phyloP scores from a whole-genome alignment of 371 early-diverging fungal genomes.

The Apophysomyces sp. region DNA sequence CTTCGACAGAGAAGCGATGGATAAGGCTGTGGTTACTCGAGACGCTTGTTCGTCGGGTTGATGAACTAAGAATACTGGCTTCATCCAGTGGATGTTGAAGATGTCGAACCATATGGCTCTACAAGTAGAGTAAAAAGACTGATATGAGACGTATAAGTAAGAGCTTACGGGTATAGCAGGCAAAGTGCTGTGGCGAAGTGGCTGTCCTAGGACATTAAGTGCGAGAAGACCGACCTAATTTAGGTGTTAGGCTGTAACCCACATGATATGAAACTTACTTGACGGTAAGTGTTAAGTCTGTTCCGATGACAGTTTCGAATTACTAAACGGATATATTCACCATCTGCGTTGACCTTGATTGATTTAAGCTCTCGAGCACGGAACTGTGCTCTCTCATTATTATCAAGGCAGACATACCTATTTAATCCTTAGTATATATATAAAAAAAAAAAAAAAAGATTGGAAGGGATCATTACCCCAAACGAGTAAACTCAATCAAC shows the following conservation, averaged over 20 bases:
- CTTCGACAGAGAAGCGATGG: slow-evolving; percentile 29
- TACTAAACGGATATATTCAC: slow-evolving; percentile 70
- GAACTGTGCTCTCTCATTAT: slow-evolving; percentile 44
- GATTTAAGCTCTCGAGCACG: slow-evolving; percentile 72
- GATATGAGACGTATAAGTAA: neutral
- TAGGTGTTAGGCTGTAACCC: neutral
- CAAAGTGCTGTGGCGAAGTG: slow-evolving; percentile 10
- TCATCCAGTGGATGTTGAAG: slow-evolving; percentile 29
- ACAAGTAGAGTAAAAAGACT: neutral
- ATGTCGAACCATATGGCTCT: slow-evolving; percentile 28
- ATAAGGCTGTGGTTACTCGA: slow-evolving; percentile 37
- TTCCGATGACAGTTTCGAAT: slow-evolving; percentile 73
- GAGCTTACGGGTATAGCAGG: slow-evolving; percentile 19
- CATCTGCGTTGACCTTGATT: slow-evolving; percentile 70
- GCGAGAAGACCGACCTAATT: slow-evolving; percentile 24
- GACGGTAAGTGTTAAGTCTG: slow-evolving; percentile 72
- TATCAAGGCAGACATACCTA: slow-evolving; percentile 48
- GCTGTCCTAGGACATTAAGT: slow-evolving; percentile 22
- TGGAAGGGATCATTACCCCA: slow-evolving; percentile 8
- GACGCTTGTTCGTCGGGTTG: slow-evolving; percentile 45
- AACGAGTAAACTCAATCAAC: slow-evolving; percentile 13
- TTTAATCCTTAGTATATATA: neutral
- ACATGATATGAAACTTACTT: slow-evolving; percentile 41
- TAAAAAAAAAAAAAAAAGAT: too few species aligned
- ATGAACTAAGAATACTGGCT: slow-evolving; percentile 39